phyloP scores from a whole-genome alignment of 2,329 filamentous ascomycete species.

The Colletotrichum noveboracense region DNA sequence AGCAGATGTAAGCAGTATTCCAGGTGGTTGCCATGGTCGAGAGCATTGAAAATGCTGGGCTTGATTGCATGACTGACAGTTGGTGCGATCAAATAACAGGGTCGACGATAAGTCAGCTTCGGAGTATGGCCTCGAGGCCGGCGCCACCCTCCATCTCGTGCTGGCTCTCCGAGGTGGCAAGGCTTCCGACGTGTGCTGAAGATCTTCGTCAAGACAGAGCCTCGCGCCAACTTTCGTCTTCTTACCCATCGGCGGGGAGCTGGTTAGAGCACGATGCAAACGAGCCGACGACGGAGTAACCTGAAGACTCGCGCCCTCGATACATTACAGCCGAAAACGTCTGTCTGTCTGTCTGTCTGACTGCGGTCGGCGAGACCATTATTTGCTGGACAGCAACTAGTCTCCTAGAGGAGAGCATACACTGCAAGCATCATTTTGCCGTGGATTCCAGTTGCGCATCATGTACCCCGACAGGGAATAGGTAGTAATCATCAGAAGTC shows the following conservation, averaged over 20 bases:
- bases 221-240: background rate
- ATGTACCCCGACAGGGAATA: background rate
- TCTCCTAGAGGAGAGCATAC: background rate
- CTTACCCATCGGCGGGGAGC: background rate
- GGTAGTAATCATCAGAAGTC: background rate
- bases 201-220: background rate
- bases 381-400: background rate
- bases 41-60: background rate
- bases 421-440: background rate
- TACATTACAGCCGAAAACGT: background rate
- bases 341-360: background rate
- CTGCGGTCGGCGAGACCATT: background rate
- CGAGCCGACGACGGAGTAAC: background rate
- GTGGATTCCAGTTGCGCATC: background rate
- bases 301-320: background rate
- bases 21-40: background rate
- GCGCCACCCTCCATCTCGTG: slow-evolving; percentile 93
- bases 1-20: slow-evolving; percentile 78
- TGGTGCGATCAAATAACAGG: slow-evolving; percentile 54
- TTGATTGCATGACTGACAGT: background rate
- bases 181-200: background rate
- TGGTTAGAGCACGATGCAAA: background rate
- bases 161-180: slow-evolving; percentile 86
- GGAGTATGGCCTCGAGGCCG: slow-evolving; percentile 90
- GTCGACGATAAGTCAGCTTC: slow-evolving; percentile 91